These are phyloP conservation scores for Aspergillus awamori DNA, from an alignment of 2,329 filamentous ascomycete species.

Conservation along the genomic window DNA sequence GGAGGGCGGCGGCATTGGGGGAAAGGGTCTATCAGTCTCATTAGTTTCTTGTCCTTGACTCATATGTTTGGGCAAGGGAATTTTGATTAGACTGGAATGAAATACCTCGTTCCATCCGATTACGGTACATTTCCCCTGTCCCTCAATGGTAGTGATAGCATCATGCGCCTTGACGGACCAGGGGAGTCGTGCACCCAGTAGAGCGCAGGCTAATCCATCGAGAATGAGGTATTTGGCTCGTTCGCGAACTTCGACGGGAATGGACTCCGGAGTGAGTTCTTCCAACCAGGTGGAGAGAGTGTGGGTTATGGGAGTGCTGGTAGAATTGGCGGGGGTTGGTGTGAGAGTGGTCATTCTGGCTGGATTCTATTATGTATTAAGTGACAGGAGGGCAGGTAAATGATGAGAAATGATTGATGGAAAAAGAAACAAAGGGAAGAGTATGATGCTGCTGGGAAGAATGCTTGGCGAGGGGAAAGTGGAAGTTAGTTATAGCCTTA, in stretches of 20 bases:
- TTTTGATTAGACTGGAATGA: background rate
- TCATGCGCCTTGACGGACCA: slow-evolving; percentile 45
- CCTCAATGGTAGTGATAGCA: slow-evolving; percentile 36
- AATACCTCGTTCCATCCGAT: slow-evolving; percentile 21
- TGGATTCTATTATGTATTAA: no score
- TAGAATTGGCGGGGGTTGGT: background rate
- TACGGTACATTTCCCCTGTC: slow-evolving; percentile 27
- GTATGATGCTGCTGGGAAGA: background rate
- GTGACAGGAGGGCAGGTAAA: background rate
- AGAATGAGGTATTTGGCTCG: slow-evolving; percentile 49
- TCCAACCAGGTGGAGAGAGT: slow-evolving; percentile 17
- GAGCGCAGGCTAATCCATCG: slow-evolving; percentile 47
- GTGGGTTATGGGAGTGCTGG: background rate
- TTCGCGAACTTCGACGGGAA: slow-evolving; percentile 36
- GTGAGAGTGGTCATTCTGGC: background rate
- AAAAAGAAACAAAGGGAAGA: background rate
- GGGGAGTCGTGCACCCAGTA: slow-evolving; percentile 46
- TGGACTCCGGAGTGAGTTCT: slow-evolving; percentile 20
- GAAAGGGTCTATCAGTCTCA: slow-evolving; percentile 32
- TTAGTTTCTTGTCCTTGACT: background rate
- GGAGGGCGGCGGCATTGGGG: slow-evolving; percentile 42
- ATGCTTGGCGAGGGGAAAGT: no score
- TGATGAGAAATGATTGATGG: background rate
- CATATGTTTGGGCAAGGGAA: no score
- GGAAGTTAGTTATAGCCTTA: no score